A percentile compares a stretch with the other conserved stretches of the same genome.
Evolutionary conservation across 768 basidiomycete species (phyloP).

Genomic region (Baorangia bicolor): DNA sequence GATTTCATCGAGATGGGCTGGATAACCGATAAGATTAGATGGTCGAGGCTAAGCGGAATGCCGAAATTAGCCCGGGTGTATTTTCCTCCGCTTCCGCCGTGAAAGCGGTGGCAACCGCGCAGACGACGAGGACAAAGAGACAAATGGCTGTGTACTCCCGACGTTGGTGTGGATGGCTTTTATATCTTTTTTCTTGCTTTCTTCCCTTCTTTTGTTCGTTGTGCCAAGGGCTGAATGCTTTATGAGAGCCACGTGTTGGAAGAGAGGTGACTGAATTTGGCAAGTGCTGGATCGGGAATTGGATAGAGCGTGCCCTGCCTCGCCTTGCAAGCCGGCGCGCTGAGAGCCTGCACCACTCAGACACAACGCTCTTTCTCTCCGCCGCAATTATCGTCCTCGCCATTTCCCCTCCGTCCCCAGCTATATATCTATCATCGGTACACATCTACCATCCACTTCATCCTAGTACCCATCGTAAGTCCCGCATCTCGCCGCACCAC

Average conservation of each 20-base stretch:
- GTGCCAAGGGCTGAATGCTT: not conserved
- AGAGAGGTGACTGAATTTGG: conserved; percentile 27
- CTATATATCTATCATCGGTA: conserved; percentile 1
- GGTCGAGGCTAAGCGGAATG: conserved; percentile 8
- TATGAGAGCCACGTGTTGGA: conserved; percentile 29
- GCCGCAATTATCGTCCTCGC: conserved; percentile 8
- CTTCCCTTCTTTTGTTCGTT: not conserved
- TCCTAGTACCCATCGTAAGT: conserved; percentile 10
- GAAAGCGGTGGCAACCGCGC: not conserved
- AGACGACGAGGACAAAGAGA: not conserved
- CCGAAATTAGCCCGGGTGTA: conserved; percentile 8
- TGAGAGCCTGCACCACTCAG: conserved; percentile 18
- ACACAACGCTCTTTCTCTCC: conserved; percentile 19
- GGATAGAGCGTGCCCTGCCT: conserved; percentile 34
- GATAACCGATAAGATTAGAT: conserved; percentile 33
- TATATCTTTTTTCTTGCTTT: not conserved
- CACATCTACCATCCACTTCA: not conserved
- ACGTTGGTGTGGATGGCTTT: not conserved
- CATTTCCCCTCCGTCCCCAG: not conserved
- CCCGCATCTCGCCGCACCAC: not conserved
- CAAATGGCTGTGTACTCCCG: not conserved
- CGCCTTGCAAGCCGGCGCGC: conserved; percentile 32
- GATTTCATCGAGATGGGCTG: conserved; percentile 19
- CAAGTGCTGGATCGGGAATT: conserved; percentile 27
- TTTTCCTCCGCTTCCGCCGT: not conserved